phyloP scores from a whole-genome alignment of 352 stramenopile genomes.

The Globisporangium rhizosaccharum region DNA sequence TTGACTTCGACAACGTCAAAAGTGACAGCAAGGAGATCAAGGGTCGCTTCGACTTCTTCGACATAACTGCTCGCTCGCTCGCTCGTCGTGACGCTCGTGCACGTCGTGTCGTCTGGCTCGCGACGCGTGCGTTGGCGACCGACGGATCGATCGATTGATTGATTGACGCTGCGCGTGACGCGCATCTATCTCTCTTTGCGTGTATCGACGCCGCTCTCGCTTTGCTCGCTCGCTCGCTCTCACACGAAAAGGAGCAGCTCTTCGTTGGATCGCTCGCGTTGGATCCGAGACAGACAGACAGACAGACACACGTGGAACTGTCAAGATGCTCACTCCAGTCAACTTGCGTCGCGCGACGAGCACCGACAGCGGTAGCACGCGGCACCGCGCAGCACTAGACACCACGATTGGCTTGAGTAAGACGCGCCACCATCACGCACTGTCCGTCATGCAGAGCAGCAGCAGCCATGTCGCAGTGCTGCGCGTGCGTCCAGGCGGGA shows the following conservation, averaged over 20 bases:
- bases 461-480: constrained; percentile 4
- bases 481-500: constrained; percentile 9
- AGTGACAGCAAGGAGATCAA: too few species aligned
- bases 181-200: neutral
- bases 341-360: neutral
- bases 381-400: neutral
- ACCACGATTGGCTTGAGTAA: neutral
- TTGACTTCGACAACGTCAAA: too few species aligned
- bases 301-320: neutral
- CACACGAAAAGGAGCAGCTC: neutral
- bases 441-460: neutral
- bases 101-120: too few species aligned
- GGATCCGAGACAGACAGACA: neutral
- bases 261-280: neutral
- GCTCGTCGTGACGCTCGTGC: too few species aligned
- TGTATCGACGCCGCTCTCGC: neutral
- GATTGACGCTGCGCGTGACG: too few species aligned
- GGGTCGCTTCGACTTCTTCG: too few species aligned
- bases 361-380: neutral
- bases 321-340: neutral
- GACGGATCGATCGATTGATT: too few species aligned
- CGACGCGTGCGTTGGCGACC: too few species aligned
- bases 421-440: constrained; percentile 4
- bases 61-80: too few species aligned
- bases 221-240: neutral